Evolutionary conservation across 2,329 filamentous ascomycete genomes (phyloP).

Genomic region (Sarocladiaceae sp.): DNA sequence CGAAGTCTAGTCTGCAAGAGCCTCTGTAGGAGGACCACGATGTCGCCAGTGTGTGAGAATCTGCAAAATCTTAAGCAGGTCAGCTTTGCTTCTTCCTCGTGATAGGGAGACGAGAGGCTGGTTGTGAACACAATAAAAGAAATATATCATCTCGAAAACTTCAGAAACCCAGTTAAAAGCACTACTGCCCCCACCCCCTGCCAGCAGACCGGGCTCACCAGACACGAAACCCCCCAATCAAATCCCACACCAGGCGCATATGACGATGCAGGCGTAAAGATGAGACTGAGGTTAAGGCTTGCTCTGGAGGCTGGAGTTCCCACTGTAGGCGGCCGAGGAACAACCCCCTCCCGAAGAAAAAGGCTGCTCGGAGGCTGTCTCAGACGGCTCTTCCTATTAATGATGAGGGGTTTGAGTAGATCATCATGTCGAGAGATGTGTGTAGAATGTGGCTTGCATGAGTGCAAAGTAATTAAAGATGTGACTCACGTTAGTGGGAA

Average conservation of each 20-base stretch:
- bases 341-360: not conserved
- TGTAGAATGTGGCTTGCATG: not conserved
- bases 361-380: slow-evolving; percentile 29
- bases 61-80: not conserved
- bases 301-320: slow-evolving; percentile 7
- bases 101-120: not conserved
- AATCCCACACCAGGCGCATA: slow-evolving; percentile 22
- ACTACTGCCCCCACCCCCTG: slow-evolving; percentile 33
- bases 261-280: slow-evolving; percentile 26
- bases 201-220: slow-evolving; percentile 19
- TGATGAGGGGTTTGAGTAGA: slow-evolving; percentile 29
- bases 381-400: slow-evolving; percentile 44
- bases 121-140: not conserved
- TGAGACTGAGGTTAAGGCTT: not conserved
- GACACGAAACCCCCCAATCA: slow-evolving; percentile 11
- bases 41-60: too few relatives aligned
- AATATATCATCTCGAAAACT: slow-evolving; percentile 15
- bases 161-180: slow-evolving; percentile 46
- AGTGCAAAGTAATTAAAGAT: not conserved
- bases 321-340: slow-evolving; percentile 12
- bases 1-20: too few relatives aligned
- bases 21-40: too few relatives aligned
- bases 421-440: slow-evolving; percentile 34
- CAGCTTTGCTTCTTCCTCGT: not conserved
- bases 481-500: not conserved